A percentile compares a stretch with the other conserved stretches of the same genome.
These are phyloP conservation scores for Arabidopsis suecica DNA, from an alignment of 345 rosid genomes.

Conservation along the genomic window DNA sequence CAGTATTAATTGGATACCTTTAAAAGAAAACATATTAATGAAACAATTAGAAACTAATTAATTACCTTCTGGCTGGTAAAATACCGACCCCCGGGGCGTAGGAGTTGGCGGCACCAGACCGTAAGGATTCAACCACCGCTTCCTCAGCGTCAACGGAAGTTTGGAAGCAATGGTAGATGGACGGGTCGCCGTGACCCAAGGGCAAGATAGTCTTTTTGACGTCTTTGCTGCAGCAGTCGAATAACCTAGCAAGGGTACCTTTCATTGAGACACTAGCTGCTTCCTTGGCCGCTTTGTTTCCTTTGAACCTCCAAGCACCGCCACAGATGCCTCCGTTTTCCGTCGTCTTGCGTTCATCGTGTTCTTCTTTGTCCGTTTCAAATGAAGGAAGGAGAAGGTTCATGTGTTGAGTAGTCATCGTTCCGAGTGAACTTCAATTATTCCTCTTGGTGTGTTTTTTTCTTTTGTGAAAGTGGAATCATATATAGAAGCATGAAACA, in stretches of 20 bases:
- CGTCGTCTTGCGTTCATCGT: not conserved
- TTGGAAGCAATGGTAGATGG: slow-evolving; percentile 57
- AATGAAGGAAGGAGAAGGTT: slow-evolving; percentile 25
- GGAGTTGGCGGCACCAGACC: slow-evolving; percentile 55
- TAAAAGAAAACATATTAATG: not conserved
- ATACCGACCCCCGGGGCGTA: slow-evolving; percentile 55
- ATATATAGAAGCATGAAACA: not conserved
- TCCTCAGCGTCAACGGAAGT: slow-evolving; percentile 56
- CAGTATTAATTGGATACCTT: not conserved
- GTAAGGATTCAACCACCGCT: slow-evolving; percentile 55
- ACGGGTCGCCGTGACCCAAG: slow-evolving; percentile 70
- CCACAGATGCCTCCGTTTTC: not conserved
- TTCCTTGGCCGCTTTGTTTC: slow-evolving; percentile 35
- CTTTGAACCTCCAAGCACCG: slow-evolving; percentile 44
- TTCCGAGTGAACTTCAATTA: not conserved
- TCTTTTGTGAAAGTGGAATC: not conserved
- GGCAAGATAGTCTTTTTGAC: slow-evolving; percentile 48
- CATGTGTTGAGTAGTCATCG: slow-evolving; percentile 36
- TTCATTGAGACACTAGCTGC: slow-evolving; percentile 46
- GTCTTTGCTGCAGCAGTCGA: slow-evolving; percentile 44
- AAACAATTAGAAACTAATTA: not conserved
- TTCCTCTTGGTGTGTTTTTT: not conserved
- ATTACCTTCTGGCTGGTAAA: slow-evolving; percentile 57
- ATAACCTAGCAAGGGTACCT: slow-evolving; percentile 41
- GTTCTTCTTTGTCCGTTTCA: slow-evolving; percentile 12